Percentiles rank a stretch among this genome's conserved stretches.
Evolutionary conservation across 2,329 filamentous ascomycete species (phyloP).

Genomic region (Penicillium glabrum): DNA sequence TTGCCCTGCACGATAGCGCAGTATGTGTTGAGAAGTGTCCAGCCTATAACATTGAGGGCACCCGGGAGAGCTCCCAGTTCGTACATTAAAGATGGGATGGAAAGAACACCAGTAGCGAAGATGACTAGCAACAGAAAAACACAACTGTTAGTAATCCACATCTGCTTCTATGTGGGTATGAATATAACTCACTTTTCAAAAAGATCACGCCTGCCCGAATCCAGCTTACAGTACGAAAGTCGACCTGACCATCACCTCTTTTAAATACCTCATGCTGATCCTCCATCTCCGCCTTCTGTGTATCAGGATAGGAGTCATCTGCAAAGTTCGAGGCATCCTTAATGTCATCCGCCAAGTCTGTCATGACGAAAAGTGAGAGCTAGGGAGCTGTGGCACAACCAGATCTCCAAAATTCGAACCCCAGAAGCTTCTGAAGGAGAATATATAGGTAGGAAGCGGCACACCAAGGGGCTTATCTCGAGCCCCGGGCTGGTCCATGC

Average conservation of each 20-base stretch:
- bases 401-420: background rate
- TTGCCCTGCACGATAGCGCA: conserved; percentile 51
- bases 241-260: conserved; percentile 47
- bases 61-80: conserved; percentile 50
- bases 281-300: conserved; percentile 14
- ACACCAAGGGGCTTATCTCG: conserved; percentile 8
- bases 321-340: conserved; percentile 9
- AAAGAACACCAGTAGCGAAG: conserved; percentile 48
- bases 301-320: conserved; percentile 4
- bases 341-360: conserved; percentile 9
- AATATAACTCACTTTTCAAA: conserved; percentile 41
- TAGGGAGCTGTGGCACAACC: background rate
- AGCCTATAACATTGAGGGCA: conserved; percentile 49
- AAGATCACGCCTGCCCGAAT: conserved; percentile 54
- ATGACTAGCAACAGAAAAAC: conserved; percentile 18
- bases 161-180: background rate
- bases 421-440: background rate
- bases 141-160: background rate
- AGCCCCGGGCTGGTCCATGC: background rate
- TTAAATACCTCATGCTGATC: conserved; percentile 51
- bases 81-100: conserved; percentile 51
- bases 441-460: background rate
- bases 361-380: conserved; percentile 3
- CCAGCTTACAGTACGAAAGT: conserved; percentile 58
- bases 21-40: conserved; percentile 51